phyloP scores from a whole-genome alignment of 2,329 filamentous ascomycete genomes.

The Hortaea sp. region DNA sequence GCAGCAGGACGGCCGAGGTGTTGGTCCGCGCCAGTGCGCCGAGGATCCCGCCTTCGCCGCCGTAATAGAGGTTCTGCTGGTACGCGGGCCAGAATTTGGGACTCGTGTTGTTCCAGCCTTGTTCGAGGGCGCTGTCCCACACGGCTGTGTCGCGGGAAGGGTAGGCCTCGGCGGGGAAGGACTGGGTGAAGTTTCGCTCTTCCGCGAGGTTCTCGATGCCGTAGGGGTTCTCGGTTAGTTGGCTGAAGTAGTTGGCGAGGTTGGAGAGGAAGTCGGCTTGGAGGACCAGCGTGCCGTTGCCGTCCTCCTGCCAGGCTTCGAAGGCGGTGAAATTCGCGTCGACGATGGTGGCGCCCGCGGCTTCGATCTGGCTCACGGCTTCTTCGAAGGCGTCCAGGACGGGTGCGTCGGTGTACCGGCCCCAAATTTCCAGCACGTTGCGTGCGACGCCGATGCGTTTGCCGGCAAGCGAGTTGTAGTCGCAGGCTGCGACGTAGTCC shows the following conservation, averaged over 20 bases:
- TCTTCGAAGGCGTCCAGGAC: slow-evolving; percentile 46
- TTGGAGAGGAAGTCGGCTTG: slow-evolving; percentile 51
- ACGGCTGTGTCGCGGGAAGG: slow-evolving; percentile 48
- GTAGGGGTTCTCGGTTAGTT: slow-evolving; percentile 49
- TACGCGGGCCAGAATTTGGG: slow-evolving; percentile 49
- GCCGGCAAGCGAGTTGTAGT: slow-evolving; percentile 37
- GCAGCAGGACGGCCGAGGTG: slow-evolving; percentile 53
- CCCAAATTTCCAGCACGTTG: slow-evolving; percentile 41
- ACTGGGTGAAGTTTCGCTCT: slow-evolving; percentile 46
- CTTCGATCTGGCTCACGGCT: slow-evolving; percentile 42
- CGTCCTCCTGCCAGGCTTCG: slow-evolving; percentile 33
- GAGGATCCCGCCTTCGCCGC: slow-evolving; percentile 49
- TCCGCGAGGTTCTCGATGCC: slow-evolving; percentile 43
- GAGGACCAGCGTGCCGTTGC: slow-evolving; percentile 37
- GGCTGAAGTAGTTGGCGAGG: slow-evolving; percentile 46
- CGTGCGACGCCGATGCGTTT: slow-evolving; percentile 55
- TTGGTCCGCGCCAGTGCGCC: slow-evolving; percentile 48
- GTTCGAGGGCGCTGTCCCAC: slow-evolving; percentile 46
- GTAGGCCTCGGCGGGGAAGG: slow-evolving; percentile 45
- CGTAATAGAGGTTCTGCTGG: slow-evolving; percentile 43
- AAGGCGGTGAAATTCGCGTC: slow-evolving; percentile 50
- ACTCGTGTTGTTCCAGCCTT: slow-evolving; percentile 47
- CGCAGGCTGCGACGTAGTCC: slow-evolving; percentile 50
- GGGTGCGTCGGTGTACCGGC: slow-evolving; percentile 26
- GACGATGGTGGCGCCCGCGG: slow-evolving; percentile 51